Conservation (phyloP, 129 eudicot genomes). For the Solidago caesia region DNA sequence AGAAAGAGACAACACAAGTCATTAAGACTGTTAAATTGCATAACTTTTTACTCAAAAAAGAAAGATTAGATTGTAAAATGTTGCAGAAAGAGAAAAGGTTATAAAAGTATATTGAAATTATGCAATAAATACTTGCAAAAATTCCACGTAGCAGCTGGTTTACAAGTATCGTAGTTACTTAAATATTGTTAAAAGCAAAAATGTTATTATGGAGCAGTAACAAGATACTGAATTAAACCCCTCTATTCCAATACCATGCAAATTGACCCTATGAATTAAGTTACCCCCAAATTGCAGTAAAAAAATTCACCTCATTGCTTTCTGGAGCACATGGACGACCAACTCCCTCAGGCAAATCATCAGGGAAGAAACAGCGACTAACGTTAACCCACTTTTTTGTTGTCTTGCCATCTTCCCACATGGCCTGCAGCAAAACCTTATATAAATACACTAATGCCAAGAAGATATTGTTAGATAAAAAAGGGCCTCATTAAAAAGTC, state of each 20-base stretch:
- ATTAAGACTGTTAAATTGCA: neutral
- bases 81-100: too few species aligned
- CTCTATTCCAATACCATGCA: constrained; percentile 5
- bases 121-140: neutral
- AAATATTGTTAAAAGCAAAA: neutral
- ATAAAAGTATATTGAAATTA: neutral
- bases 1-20: constrained; percentile 16
- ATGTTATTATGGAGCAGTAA: constrained; percentile 2
- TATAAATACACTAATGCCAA: constrained; percentile 20
- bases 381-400: constrained; percentile 63
- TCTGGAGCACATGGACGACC: constrained; percentile 96
- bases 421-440: constrained; percentile 52
- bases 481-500: neutral
- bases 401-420: constrained; percentile 91
- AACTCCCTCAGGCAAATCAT: constrained; percentile 86
- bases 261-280: constrained; percentile 4
- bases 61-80: neutral
- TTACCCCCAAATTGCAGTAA: neutral
- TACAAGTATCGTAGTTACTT: neutral
- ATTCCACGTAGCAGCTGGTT: neutral
- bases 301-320: constrained; percentile 66
- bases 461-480: neutral
- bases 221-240: constrained; percentile 1
- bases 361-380: constrained; percentile 76
- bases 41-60: neutral